Evolutionary conservation across 768 basidiomycete species (phyloP), one percentile per base, ranked within the genome.

Genomic region (Austroboletus eburneus): DNA sequence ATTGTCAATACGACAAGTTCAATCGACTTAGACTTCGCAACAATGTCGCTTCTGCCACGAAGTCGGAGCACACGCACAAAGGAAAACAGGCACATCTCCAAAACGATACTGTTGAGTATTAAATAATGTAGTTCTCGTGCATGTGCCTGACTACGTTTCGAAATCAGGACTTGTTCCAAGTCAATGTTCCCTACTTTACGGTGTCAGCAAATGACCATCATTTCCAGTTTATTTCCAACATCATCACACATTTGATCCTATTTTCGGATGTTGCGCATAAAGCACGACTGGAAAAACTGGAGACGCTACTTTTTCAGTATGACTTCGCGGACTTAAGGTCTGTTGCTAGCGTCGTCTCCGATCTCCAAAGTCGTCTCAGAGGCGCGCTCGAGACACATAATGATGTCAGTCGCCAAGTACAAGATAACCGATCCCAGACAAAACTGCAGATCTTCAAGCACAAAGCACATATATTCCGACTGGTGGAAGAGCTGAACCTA

Each of bases 1-100:
- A 77, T 4, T 80, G 95, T 50, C 86, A 83, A 39, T 91, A 93
- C 62, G 94, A 97, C 74, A 92, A 90, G 63, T 95, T 95, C 72
- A 98, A 98, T 67, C 84, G 86, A 34, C 76, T 96, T 9, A 83
- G 94, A 29, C 69, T 93, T 42, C 83, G 84, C 36, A 90, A 83
- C 54, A 81, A 79, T 50, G 68, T 84, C 24, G 81, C 83, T 25
- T 77, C 80, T 10, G 70, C 73, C 25, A 61, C 67, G 14, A 73
- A 79, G n/a, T 67, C 69, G 32, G 63, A 63, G 35, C 58, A 65
- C 17, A 40, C 51, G 7, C 61, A 65, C 18, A 43, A 38, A 45
- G 47, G 57, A 17, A 57, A 61, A 22, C 53, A 64, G 13, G 57
- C 63, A 7, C 85, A 89, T 62, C 59, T 89, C 24, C 75, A 78